These are phyloP conservation scores for Saksenaea oblongispora DNA, from an alignment of 371 early-diverging fungal species.

Conservation along the genomic window DNA sequence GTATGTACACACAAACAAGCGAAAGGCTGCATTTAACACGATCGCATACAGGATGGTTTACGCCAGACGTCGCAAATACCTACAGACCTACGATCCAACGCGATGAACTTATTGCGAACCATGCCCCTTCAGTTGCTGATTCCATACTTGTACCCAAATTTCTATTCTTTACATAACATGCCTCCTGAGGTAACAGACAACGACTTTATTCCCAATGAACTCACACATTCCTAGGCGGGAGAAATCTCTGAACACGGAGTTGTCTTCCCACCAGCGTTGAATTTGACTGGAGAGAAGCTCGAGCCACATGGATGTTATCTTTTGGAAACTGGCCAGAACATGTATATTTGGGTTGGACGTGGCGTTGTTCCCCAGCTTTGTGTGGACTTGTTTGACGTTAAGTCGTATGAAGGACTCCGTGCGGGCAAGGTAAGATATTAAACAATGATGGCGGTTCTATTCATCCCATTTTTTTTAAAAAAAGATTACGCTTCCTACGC, in stretches of 20 bases:
- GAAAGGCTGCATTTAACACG: neutral
- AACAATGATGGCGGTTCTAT: too few species aligned
- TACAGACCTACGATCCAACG: constrained; percentile 69
- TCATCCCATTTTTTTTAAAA: neutral
- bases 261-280: constrained; percentile 74
- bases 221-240: constrained; percentile 40
- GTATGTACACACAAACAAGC: constrained; percentile 26
- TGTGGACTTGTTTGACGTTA: constrained; percentile 66
- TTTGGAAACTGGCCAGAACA: constrained; percentile 79
- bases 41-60: constrained; percentile 49
- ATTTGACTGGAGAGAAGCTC: constrained; percentile 83
- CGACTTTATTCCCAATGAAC: neutral
- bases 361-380: constrained; percentile 77
- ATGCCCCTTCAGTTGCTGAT: constrained; percentile 80
- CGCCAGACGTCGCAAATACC: constrained; percentile 74
- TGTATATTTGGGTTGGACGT: constrained; percentile 90
- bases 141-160: constrained; percentile 72
- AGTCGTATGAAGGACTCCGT: constrained; percentile 59
- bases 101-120: constrained; percentile 74
- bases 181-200: constrained; percentile 57
- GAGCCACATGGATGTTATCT: constrained; percentile 85
- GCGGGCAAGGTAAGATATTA: constrained; percentile 56
- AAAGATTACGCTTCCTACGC: constrained; percentile 46
- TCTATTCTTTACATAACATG: constrained; percentile 88
- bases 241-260: constrained; percentile 61